phyloP scores from a whole-genome alignment of 331 rosid species.

The Cydonia oblonga region DNA sequence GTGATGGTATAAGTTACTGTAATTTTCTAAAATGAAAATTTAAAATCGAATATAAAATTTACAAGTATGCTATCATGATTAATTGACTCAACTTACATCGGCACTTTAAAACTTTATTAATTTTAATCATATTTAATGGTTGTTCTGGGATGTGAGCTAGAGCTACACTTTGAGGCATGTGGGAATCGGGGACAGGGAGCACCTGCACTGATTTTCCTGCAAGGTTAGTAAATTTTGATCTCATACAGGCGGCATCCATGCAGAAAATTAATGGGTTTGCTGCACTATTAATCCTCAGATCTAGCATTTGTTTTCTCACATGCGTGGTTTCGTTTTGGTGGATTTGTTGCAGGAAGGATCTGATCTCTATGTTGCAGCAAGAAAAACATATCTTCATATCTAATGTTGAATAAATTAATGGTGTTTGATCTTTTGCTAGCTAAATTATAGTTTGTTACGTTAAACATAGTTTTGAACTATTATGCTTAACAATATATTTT shows the following conservation, averaged over 20 bases:
- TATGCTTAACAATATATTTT: no score
- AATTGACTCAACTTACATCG: no score
- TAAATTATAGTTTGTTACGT: not conserved
- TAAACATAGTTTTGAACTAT: not conserved
- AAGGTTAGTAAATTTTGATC: conserved; percentile 17
- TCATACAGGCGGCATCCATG: conserved; percentile 30
- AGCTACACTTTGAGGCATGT: conserved; percentile 22
- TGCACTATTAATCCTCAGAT: conserved; percentile 3
- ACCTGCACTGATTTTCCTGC: conserved; percentile 20
- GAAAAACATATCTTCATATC: not conserved
- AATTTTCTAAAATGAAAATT: no score
- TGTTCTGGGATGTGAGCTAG: conserved; percentile 20
- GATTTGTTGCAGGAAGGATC: not conserved
- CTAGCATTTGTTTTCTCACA: not conserved
- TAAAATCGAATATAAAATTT: no score
- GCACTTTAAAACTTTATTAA: not conserved
- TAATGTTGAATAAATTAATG: not conserved
- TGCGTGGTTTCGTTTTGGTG: not conserved
- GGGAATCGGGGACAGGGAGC: conserved; percentile 11
- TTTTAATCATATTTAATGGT: not conserved
- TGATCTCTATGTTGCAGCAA: not conserved
- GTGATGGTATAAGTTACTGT: no score
- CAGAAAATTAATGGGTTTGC: not conserved
- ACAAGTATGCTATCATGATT: no score
- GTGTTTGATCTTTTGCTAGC: not conserved